phyloP scores from a whole-genome alignment of 257 asterid species.

The Mitragyna speciosa region DNA sequence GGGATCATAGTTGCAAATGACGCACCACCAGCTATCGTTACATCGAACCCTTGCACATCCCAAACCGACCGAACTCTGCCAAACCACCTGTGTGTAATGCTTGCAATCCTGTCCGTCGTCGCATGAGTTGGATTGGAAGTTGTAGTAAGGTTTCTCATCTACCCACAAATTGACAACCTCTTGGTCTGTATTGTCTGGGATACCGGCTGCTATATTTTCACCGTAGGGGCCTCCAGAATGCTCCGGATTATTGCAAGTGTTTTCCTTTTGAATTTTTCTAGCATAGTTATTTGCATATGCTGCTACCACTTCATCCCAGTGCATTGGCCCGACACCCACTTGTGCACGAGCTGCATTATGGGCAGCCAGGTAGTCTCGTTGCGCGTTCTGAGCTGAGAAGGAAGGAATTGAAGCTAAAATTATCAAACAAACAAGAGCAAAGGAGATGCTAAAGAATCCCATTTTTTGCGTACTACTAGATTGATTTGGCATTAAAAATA shows the following conservation, averaged over 20 bases:
- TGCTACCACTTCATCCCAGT: conserved; percentile 46
- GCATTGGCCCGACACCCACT: conserved; percentile 33
- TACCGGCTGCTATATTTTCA: conserved; percentile 44
- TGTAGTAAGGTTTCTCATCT: conserved; percentile 27
- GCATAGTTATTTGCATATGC: conserved; percentile 46
- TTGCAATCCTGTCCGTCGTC: conserved; percentile 21
- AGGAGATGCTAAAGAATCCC: background rate
- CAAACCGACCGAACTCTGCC: conserved; percentile 13
- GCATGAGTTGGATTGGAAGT: conserved; percentile 33
- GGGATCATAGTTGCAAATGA: conserved; percentile 23
- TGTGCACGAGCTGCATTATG: conserved; percentile 40
- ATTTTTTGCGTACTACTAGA: background rate
- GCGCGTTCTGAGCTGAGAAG: conserved; percentile 27
- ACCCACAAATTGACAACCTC: conserved; percentile 43
- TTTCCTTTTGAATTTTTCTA: conserved; percentile 22
- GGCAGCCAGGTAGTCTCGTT: conserved; percentile 24
- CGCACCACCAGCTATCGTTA: conserved; percentile 13
- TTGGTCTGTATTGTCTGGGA: conserved; percentile 22
- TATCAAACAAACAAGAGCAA: background rate
- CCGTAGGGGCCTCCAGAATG: conserved; percentile 43
- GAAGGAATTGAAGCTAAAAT: background rate
- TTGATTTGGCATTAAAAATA: background rate
- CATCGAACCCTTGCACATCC: conserved; percentile 29
- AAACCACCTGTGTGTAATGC: conserved; percentile 27
- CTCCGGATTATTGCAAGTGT: conserved; percentile 31